These are phyloP conservation scores for Fusarium scirpi DNA, from an alignment of 2,329 filamentous ascomycete species.

Conservation along the genomic window DNA sequence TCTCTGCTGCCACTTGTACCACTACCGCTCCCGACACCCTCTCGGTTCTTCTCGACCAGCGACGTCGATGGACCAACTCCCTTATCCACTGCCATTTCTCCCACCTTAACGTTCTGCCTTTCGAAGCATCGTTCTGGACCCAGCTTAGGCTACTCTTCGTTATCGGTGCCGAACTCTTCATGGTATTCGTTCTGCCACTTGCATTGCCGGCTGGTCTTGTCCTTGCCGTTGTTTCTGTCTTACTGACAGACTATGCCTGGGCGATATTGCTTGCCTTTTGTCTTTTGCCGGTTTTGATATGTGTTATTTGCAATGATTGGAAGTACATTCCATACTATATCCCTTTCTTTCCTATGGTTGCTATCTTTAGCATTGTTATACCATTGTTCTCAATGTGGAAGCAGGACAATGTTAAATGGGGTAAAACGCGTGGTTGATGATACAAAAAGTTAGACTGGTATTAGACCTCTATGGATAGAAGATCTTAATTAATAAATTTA, in stretches of 20 bases:
- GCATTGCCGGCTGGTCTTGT: neutral
- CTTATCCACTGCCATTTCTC: neutral
- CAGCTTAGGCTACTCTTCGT: neutral
- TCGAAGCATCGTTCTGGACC: neutral
- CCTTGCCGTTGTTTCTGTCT: neutral
- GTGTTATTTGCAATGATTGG: neutral
- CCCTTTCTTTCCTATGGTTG: neutral
- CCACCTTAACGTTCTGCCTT: neutral
- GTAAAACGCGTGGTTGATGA: neutral
- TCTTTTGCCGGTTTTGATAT: neutral
- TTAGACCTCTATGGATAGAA: no score
- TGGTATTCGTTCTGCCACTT: neutral
- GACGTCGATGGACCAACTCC: neutral
- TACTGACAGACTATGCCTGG: neutral
- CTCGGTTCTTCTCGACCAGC: neutral
- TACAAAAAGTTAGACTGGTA: neutral
- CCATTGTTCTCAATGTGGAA: neutral
- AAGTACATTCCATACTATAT: neutral
- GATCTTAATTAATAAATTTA: no score
- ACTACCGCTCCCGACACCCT: neutral
- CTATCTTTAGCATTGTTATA: neutral
- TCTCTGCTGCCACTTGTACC: neutral
- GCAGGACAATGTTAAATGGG: neutral
- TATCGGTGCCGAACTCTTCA: neutral
- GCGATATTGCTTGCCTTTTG: neutral